Conservation (phyloP, 208 protist species). For the Wallacemonas sp. region DNA sequence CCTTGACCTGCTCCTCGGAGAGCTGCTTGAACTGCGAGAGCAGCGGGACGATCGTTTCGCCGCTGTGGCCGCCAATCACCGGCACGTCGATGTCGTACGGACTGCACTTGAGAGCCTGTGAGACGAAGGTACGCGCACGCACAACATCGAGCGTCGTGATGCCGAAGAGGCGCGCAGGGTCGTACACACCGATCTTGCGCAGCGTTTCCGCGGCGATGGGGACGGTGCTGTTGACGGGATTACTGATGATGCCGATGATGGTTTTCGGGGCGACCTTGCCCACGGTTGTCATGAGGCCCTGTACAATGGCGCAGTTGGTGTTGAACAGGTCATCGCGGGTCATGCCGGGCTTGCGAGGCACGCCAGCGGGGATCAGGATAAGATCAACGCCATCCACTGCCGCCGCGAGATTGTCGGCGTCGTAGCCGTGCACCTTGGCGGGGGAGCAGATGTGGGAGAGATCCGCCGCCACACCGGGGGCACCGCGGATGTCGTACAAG, state of each 20-base stretch:
- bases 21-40: conserved; percentile 73
- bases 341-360: conserved; percentile 97
- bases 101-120: conserved; percentile 47
- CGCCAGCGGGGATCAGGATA: conserved; percentile 94
- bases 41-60: conserved; percentile 93
- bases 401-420: conserved; percentile 60
- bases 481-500: conserved; percentile 91
- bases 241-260: conserved; percentile 91
- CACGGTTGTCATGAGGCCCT: conserved; percentile 77
- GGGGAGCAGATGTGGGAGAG: conserved; percentile 87
- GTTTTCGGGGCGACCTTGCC: conserved; percentile 88
- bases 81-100: conserved; percentile 74
- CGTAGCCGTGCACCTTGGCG: conserved; percentile 74
- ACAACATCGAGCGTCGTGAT: conserved; percentile 93
- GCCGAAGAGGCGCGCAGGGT: conserved; percentile 86
- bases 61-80: conserved; percentile 95
- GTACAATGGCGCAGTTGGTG: conserved; percentile 92
- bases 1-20: conserved; percentile 64
- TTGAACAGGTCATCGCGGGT: conserved; percentile 96
- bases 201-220: conserved; percentile 93
- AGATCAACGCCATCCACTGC: conserved; percentile 80
- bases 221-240: conserved; percentile 96
- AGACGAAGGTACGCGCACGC: conserved; percentile 78
- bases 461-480: conserved; percentile 86
- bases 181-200: conserved; percentile 85